Evolutionary conservation across 108 stramenopile genomes (phyloP).

Genomic region (Nannochloropsis gaditana): DNA sequence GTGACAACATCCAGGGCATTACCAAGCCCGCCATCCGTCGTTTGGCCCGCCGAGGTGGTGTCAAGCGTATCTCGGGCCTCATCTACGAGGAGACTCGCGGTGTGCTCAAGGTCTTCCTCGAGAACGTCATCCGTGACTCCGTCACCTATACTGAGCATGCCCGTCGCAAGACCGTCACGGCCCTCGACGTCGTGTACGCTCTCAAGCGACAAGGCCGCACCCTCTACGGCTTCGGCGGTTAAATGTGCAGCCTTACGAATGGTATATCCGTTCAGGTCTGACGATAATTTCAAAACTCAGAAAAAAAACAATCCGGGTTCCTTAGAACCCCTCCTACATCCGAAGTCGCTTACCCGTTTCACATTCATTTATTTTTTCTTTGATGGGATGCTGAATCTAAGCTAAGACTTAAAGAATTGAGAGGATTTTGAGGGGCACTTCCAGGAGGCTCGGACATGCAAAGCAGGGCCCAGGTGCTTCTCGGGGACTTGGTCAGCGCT

Average conservation of each 20-base stretch:
- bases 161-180: constrained; percentile 58
- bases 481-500: too few relatives aligned
- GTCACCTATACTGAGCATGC: constrained; percentile 64
- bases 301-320: background rate
- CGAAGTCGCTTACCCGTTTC: too few relatives aligned
- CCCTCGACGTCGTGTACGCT: constrained; percentile 60
- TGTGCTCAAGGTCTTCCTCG: constrained; percentile 64
- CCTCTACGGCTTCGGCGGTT: constrained; percentile 58
- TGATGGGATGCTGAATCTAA: too few relatives aligned
- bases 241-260: background rate
- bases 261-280: background rate
- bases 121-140: constrained; percentile 61
- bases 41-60: constrained; percentile 94
- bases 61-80: constrained; percentile 98
- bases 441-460: too few relatives aligned
- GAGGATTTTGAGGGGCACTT: too few relatives aligned
- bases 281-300: background rate
- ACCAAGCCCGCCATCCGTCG: constrained; percentile 99
- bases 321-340: background rate
- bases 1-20: constrained; percentile 99
- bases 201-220: constrained; percentile 62
- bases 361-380: background rate
- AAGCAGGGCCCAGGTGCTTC: too few relatives aligned
- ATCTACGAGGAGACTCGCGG: constrained; percentile 91
- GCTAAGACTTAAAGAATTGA: too few relatives aligned